Conservation (phyloP, 139 green algal species). For the Ettlia oleoabundans region DNA sequence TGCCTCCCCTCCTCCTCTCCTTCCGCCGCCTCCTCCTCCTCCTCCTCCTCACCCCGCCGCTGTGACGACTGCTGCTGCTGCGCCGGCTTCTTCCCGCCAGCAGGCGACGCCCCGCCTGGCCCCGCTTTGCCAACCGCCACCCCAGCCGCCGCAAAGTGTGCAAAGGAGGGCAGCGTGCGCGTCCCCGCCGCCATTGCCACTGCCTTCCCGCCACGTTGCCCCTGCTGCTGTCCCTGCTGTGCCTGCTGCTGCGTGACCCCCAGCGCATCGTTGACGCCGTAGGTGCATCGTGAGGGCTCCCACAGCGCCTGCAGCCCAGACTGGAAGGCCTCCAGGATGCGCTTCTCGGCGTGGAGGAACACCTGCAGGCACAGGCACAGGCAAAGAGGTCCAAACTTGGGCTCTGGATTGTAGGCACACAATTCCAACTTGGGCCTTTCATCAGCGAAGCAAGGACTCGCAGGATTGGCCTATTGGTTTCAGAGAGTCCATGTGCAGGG, state of each 20-base stretch:
- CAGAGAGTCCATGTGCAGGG: no score
- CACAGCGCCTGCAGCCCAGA: constrained; percentile 51
- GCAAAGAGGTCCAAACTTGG: no score
- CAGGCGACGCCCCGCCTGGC: constrained; percentile 18
- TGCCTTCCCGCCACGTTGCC: neutral
- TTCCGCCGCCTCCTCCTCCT: neutral
- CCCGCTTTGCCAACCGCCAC: neutral
- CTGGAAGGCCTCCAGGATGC: constrained; percentile 63
- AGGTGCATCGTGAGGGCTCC: constrained; percentile 70
- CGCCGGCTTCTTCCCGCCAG: neutral
- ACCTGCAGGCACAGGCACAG: no score
- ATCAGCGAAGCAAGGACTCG: no score
- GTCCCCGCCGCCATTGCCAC: neutral
- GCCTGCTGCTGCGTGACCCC: constrained; percentile 8
- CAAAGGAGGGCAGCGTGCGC: neutral
- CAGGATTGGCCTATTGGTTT: no score
- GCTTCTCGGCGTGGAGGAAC: constrained; percentile 47
- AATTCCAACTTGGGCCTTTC: no score
- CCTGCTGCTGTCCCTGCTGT: no score
- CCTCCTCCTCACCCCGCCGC: neutral
- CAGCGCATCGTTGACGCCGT: constrained; percentile 51
- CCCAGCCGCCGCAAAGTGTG: constrained; percentile 17
- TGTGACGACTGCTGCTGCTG: constrained; percentile 20
- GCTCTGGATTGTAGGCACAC: no score
- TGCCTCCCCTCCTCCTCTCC: neutral